These are phyloP conservation scores for Boletus coccyginus DNA, from an alignment of 768 basidiomycete species.

Conservation along the genomic window DNA sequence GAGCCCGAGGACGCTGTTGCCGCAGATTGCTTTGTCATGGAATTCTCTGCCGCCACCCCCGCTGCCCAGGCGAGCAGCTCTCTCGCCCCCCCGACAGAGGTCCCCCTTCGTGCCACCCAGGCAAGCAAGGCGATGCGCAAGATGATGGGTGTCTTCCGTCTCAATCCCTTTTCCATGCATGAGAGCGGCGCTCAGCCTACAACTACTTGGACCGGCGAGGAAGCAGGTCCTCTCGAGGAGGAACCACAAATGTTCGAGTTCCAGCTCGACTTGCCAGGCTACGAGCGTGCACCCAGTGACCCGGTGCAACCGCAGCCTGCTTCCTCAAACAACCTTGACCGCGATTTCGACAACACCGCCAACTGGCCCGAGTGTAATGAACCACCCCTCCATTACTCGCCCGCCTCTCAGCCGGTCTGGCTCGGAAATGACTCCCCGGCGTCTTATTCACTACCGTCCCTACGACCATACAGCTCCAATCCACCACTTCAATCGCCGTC, in stretches of 20 bases:
- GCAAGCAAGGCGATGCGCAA: conserved; percentile 66
- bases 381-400: conserved; percentile 16
- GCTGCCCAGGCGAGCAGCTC: conserved; percentile 35
- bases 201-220: conserved; percentile 46
- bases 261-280: conserved; percentile 45
- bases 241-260: conserved; percentile 66
- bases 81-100: conserved; percentile 57
- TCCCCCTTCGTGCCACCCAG: conserved; percentile 74
- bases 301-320: conserved; percentile 15
- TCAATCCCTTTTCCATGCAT: conserved; percentile 75
- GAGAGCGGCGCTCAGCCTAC: conserved; percentile 42
- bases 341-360: conserved; percentile 16
- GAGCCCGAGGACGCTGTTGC: conserved; percentile 28
- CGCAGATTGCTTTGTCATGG: conserved; percentile 35
- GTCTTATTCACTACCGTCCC: conserved; percentile 29
- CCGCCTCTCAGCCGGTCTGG: conserved; percentile 26
- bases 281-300: conserved; percentile 21
- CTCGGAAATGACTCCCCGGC: conserved; percentile 28
- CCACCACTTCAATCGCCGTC: conserved; percentile 27
- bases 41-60: conserved; percentile 29
- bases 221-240: conserved; percentile 57
- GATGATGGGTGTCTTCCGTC: conserved; percentile 76
- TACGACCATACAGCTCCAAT: conserved; percentile 30
- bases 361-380: conserved; percentile 26
- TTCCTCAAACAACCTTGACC: conserved; percentile 8